These are phyloP conservation scores for Candida coquimbonensis DNA, from an alignment of 805 yeast genomes.

Conservation along the genomic window DNA sequence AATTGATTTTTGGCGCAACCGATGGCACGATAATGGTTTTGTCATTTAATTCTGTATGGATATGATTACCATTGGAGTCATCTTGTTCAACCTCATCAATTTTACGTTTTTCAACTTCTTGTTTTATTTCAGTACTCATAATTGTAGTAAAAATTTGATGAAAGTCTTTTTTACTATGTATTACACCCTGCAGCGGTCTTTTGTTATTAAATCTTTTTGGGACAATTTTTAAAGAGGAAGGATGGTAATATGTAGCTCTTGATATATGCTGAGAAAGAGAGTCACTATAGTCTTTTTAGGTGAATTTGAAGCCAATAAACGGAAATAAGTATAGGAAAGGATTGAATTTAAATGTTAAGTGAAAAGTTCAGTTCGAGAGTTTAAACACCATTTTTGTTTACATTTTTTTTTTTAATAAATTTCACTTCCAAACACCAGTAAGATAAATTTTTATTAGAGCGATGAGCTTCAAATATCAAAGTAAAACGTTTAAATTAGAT, in stretches of 20 bases:
- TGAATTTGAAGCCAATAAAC: no score
- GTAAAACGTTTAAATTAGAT: neutral
- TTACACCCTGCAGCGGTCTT: no score
- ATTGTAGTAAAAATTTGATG: neutral
- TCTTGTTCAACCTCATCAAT: slow-evolving; percentile 17
- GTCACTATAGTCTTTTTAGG: no score
- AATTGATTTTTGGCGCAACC: slow-evolving; percentile 59
- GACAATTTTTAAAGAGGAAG: no score
- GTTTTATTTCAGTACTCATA: slow-evolving; percentile 5
- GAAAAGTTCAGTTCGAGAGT: neutral
- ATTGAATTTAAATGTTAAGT: no score
- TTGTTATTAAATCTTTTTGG: no score
- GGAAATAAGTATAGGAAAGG: no score
- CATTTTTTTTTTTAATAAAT: neutral
- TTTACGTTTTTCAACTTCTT: slow-evolving; percentile 16
- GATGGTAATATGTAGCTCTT: no score
- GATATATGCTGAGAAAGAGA: no score
- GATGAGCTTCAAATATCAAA: neutral
- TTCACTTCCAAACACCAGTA: slow-evolving; percentile 2
- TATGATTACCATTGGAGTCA: slow-evolving; percentile 8
- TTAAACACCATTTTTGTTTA: neutral
- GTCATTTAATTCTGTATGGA: slow-evolving; percentile 9
- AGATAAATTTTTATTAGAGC: neutral
- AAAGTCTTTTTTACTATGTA: neutral
- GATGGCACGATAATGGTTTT: slow-evolving; percentile 46